Conservation (phyloP, 352 stramenopile genomes). For the Globisporangium emineosum region DNA sequence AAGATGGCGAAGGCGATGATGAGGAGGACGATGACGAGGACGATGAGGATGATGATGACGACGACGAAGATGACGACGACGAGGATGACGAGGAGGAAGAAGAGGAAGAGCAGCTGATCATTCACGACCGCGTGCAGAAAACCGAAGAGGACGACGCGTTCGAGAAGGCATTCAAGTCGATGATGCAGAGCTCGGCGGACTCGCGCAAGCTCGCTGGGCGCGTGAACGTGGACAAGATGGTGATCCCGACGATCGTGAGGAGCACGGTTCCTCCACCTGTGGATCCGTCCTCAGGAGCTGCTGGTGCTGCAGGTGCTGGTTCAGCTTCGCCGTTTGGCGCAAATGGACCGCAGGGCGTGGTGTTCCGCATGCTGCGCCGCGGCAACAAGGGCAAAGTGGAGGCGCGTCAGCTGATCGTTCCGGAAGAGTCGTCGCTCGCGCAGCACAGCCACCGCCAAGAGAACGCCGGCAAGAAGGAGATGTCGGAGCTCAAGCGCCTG, state of each 20-base stretch:
- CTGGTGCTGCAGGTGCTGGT: not conserved
- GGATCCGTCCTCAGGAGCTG: conserved; percentile 7
- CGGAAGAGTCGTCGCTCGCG: conserved; percentile 91
- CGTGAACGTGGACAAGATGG: conserved; percentile 88
- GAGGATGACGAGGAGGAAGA: conserved; percentile 73
- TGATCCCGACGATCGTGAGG: conserved; percentile 81
- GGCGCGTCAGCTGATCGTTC: conserved; percentile 91
- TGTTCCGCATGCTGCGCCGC: conserved; percentile 95
- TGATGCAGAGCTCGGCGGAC: conserved; percentile 75
- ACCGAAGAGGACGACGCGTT: conserved; percentile 87
- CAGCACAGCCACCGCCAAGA: conserved; percentile 87
- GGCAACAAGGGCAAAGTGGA: conserved; percentile 97
- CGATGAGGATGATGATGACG: conserved; percentile 79
- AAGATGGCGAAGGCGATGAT: conserved; percentile 25
- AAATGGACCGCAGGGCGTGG: conserved; percentile 45
- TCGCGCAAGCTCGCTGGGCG: conserved; percentile 53
- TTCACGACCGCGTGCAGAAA: conserved; percentile 69
- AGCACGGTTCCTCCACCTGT: conserved; percentile 24
- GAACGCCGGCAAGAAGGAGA: conserved; percentile 80
- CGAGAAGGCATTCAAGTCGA: conserved; percentile 84
- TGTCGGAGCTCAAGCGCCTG: conserved; percentile 85
- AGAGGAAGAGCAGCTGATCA: conserved; percentile 88
- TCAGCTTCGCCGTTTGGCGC: conserved; percentile 21
- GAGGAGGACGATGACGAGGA: conserved; percentile 33
- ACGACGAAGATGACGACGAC: conserved; percentile 59